These are phyloP conservation scores for Climacium dendroides DNA, from an alignment of 225 moss, liverwort and hornwort species.

Conservation along the genomic window DNA sequence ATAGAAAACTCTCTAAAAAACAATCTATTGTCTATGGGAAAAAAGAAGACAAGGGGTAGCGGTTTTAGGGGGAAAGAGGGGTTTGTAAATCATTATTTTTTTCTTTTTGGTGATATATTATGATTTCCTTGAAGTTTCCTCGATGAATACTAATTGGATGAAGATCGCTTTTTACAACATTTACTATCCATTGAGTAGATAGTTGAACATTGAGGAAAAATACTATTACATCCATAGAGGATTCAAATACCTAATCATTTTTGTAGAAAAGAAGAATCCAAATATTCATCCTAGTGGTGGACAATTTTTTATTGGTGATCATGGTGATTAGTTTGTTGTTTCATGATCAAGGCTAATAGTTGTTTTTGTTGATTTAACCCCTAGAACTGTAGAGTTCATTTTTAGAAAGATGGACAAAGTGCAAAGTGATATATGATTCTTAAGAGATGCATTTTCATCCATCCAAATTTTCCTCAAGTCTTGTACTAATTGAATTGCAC, in stretches of 20 bases:
- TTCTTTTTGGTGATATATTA: not conserved
- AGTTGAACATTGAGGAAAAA: not conserved
- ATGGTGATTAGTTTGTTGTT: not conserved
- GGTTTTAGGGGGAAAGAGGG: accelerated
- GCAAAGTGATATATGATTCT: not conserved
- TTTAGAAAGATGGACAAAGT: not conserved
- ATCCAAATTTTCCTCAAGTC: accelerated
- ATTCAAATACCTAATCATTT: too few species aligned
- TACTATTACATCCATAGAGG: accelerated
- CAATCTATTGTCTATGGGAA: not conserved
- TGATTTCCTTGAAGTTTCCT: not conserved
- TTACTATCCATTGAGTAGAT: not conserved
- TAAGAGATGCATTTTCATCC: not conserved
- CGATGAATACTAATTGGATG: not conserved
- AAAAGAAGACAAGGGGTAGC: accelerated
- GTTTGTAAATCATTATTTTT: not conserved
- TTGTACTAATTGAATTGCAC: not conserved
- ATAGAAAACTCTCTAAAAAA: not conserved
- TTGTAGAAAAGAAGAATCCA: not conserved
- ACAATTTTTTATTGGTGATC: accelerated
- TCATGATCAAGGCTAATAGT: accelerated
- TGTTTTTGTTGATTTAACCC: too few species aligned
- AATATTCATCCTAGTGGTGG: accelerated
- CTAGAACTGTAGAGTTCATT: accelerated
- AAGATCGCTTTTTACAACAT: not conserved